Percentiles rank a stretch among this genome's conserved stretches.
phyloP scores from a whole-genome alignment of 1,284 basidiomycete genomes.

The Takashimella koratensis region DNA sequence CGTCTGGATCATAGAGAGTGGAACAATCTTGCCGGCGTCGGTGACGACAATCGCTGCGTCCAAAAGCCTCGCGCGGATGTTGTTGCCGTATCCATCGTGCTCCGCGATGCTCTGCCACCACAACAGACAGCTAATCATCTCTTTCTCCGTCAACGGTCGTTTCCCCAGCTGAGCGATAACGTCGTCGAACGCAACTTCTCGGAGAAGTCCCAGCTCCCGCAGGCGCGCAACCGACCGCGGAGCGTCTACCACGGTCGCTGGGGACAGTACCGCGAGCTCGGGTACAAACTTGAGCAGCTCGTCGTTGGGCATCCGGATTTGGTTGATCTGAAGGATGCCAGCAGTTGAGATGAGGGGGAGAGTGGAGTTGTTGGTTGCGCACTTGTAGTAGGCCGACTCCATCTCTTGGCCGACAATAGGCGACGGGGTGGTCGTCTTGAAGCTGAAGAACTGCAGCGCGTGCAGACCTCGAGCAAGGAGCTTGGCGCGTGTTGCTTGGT shows the following conservation, averaged over 20 bases:
- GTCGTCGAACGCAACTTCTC: slow-evolving; percentile 78
- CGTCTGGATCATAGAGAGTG: slow-evolving; percentile 65
- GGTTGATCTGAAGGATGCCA: slow-evolving; percentile 67
- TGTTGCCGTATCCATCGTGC: slow-evolving; percentile 49
- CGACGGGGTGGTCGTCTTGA: slow-evolving; percentile 80
- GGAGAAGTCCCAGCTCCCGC: slow-evolving; percentile 66
- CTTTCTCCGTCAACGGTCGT: slow-evolving; percentile 67
- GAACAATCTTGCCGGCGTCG: slow-evolving; percentile 56
- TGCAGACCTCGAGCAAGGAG: slow-evolving; percentile 68
- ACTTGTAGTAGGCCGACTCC: slow-evolving; percentile 78
- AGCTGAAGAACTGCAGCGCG: slow-evolving; percentile 83
- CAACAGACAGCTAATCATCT: slow-evolving; percentile 75
- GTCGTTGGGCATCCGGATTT: slow-evolving; percentile 74
- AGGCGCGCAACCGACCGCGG: slow-evolving; percentile 63
- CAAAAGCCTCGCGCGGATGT: slow-evolving; percentile 59
- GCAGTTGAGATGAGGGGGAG: slow-evolving; percentile 76
- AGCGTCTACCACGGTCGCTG: slow-evolving; percentile 63
- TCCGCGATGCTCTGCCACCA: slow-evolving; percentile 79
- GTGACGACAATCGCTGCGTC: slow-evolving; percentile 64
- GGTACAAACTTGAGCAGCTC: slow-evolving; percentile 75
- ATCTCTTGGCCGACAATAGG: slow-evolving; percentile 73
- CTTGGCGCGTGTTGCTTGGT: slow-evolving; percentile 60
- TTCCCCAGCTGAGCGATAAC: slow-evolving; percentile 74
- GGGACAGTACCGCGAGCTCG: slow-evolving; percentile 70
- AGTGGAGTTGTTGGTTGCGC: slow-evolving; percentile 48